Conservation (phyloP, 169 alveolate species). For the Eimeria falciformis region DNA sequence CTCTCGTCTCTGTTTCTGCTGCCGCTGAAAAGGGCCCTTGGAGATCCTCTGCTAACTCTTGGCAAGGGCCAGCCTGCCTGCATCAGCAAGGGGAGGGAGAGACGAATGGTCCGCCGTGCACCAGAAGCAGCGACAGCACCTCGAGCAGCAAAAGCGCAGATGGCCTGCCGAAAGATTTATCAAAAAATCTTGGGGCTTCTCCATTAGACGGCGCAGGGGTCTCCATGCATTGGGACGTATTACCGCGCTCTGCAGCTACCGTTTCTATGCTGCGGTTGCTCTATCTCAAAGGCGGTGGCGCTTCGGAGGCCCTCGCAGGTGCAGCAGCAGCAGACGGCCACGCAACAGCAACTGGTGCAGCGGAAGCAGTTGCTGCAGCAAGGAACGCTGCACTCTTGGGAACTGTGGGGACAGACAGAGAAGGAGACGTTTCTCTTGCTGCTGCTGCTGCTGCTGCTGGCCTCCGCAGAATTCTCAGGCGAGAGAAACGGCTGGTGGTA, state of each 20-base stretch:
- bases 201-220: no score
- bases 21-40: not conserved
- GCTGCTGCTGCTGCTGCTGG: conserved; percentile 32
- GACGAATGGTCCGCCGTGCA: no score
- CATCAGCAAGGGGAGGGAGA: no score
- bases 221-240: no score
- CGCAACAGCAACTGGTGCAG: conserved; percentile 15
- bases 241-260: not conserved
- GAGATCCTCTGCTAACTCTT: no score
- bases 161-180: no score
- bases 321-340: conserved; percentile 24
- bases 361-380: conserved; percentile 26
- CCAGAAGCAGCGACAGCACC: not conserved
- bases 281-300: not conserved
- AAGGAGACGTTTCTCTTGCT: conserved; percentile 23
- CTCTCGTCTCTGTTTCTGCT: not conserved
- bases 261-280: conserved; percentile 14
- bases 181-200: not conserved
- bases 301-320: not conserved
- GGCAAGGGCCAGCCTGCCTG: no score
- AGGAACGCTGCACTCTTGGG: not conserved
- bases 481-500: conserved; percentile 12
- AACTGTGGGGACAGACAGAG: not conserved
- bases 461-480: conserved; percentile 1
- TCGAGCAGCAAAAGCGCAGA: not conserved